These are phyloP conservation scores for Pythium biforme DNA, from an alignment of 352 stramenopile species.

Conservation along the genomic window DNA sequence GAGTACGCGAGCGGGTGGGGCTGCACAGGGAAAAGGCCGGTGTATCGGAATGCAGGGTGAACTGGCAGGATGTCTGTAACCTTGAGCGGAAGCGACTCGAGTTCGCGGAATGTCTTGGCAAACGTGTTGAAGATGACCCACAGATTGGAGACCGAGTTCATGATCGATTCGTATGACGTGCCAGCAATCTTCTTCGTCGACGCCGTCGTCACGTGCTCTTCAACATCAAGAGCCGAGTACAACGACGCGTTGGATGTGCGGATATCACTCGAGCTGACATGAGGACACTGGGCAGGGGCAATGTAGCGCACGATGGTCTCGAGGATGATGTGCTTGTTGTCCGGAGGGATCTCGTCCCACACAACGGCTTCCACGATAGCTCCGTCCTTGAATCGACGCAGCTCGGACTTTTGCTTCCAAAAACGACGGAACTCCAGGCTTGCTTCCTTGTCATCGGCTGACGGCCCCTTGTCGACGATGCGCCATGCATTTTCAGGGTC, in stretches of 20 bases:
- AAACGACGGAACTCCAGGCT: conserved; percentile 83
- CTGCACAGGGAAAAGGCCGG: conserved; percentile 77
- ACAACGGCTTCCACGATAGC: conserved; percentile 89
- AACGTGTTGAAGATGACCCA: conserved; percentile 84
- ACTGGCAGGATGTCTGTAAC: conserved; percentile 80
- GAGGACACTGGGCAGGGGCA: conserved; percentile 55
- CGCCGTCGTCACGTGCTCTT: conserved; percentile 36
- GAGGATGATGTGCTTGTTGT: conserved; percentile 70
- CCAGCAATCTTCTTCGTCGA: conserved; percentile 41
- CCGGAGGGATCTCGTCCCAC: conserved; percentile 74
- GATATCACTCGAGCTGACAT: conserved; percentile 51
- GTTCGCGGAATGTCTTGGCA: conserved; percentile 63
- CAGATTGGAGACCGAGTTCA: conserved; percentile 73
- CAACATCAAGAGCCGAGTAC: conserved; percentile 63
- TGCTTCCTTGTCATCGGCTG: conserved; percentile 73
- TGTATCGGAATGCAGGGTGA: conserved; percentile 84
- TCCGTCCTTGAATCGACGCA: conserved; percentile 90
- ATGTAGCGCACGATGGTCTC: conserved; percentile 82
- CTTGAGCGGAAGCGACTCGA: conserved; percentile 84
- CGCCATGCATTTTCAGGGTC: conserved; percentile 72
- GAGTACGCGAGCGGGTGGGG: conserved; percentile 86
- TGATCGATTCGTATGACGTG: conserved; percentile 67
- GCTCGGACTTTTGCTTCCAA: conserved; percentile 86
- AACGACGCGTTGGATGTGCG: conserved; percentile 76
- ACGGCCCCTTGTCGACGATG: conserved; percentile 88